phyloP scores from a whole-genome alignment of 495 filamentous ascomycete genomes.

The Tricharina praecox region DNA sequence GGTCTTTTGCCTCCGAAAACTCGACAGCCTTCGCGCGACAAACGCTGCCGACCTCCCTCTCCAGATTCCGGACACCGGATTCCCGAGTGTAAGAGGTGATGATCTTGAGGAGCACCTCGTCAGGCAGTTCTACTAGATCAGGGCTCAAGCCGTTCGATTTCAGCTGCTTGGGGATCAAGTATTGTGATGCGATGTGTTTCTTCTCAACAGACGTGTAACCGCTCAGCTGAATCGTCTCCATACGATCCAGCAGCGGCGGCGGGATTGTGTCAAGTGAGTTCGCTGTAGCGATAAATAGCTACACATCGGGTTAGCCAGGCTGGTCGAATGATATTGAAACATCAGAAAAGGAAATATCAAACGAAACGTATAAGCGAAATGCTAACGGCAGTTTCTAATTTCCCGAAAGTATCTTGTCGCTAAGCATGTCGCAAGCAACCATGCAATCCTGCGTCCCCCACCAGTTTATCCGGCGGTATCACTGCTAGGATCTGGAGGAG shows the following conservation, averaged over 20 bases:
- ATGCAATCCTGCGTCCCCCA: not conserved
- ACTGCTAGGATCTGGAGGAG: not conserved
- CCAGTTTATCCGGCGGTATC: not conserved
- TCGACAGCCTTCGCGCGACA: constrained; percentile 92
- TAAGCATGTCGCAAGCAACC: constrained; percentile 3
- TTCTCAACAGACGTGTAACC: constrained; percentile 99
- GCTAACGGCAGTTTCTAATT: not conserved
- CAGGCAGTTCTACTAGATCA: constrained; percentile 54
- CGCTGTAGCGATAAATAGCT: constrained; percentile 92
- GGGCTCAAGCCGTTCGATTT: constrained; percentile 56
- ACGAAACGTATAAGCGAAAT: constrained; percentile 3
- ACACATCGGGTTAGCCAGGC: not conserved
- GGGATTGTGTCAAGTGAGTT: constrained; percentile 94
- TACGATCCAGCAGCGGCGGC: constrained; percentile 81
- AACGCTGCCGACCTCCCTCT: constrained; percentile 86
- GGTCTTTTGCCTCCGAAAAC: constrained; percentile 74
- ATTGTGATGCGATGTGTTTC: constrained; percentile 79
- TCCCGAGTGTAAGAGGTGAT: constrained; percentile 94
- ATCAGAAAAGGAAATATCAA: constrained; percentile 1
- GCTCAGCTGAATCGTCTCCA: constrained; percentile 83
- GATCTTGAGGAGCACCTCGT: constrained; percentile 80
- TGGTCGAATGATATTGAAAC: no score
- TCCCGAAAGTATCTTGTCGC: not conserved
- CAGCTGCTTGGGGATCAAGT: constrained; percentile 90
- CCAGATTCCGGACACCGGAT: constrained; percentile 90